phyloP scores from a whole-genome alignment of 345 rosid species.

The Eucalyptus leucophloia region DNA sequence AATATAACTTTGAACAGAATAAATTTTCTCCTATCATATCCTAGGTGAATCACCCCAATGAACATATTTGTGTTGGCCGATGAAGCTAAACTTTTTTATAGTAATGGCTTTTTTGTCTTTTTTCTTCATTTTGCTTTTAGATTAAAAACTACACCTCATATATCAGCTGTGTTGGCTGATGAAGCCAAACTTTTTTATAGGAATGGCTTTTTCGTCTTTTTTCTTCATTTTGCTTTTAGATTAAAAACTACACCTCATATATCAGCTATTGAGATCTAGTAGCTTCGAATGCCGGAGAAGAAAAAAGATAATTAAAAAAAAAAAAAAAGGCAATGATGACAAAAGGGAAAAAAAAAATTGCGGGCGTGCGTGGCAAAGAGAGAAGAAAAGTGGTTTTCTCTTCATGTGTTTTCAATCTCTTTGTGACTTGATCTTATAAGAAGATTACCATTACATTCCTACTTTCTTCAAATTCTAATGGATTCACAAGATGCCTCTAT shows the following conservation, averaged over 20 bases:
- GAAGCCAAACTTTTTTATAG: no score
- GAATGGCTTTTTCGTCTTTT: no score
- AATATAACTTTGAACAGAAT: not conserved
- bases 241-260: no score
- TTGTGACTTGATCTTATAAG: not conserved
- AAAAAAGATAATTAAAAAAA: no score
- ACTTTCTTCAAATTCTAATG: not conserved
- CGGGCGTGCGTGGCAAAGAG: not conserved
- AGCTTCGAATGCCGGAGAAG: not conserved
- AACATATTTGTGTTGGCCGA: not conserved
- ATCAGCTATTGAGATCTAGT: not conserved
- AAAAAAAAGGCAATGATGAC: no score
- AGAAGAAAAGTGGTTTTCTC: not conserved
- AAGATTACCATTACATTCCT: not conserved
- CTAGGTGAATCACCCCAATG: not conserved
- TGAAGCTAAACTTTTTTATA: no score
- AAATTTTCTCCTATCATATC: not conserved
- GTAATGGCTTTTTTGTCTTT: no score
- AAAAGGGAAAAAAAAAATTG: not conserved
- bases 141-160: no score
- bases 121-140: no score
- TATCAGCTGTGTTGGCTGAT: no score
- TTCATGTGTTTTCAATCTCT: not conserved
- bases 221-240: no score
- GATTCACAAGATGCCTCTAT: not conserved